Percentiles rank a stretch among this genome's conserved stretches.
Evolutionary conservation across 139 green algal species (phyloP).

Genomic region (Chlorella ohadii): DNA sequence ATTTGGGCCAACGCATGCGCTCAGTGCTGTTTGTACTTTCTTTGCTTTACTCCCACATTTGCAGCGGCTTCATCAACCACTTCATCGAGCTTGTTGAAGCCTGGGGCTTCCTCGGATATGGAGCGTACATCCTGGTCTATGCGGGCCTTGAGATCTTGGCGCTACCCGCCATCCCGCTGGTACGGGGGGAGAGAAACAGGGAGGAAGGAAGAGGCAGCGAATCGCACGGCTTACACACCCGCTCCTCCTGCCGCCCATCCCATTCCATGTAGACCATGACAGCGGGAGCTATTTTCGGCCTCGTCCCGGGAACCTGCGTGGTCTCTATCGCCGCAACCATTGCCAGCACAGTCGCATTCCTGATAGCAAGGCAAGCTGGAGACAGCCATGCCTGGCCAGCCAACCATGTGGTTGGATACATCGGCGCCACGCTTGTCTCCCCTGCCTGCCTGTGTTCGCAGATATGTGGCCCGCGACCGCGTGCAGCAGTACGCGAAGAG

Average conservation of each 20-base stretch:
- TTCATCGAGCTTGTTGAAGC: constrained; percentile 64
- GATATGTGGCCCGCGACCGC: constrained; percentile 86
- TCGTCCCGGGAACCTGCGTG: constrained; percentile 74
- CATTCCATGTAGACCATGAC: constrained; percentile 69
- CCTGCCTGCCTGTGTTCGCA: neutral
- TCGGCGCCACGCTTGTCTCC: neutral
- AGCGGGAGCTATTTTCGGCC: constrained; percentile 88
- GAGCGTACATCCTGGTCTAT: constrained; percentile 71
- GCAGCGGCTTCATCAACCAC: constrained; percentile 33
- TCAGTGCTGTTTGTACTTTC: too few species aligned
- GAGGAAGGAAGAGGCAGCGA: too few species aligned
- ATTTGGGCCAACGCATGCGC: too few species aligned
- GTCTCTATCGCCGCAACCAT: constrained; percentile 79
- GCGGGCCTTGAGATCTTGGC: constrained; percentile 39
- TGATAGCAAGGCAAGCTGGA: constrained; percentile 78
- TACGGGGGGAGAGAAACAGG: too few species aligned
- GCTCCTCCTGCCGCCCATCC: neutral
- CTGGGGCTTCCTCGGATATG: constrained; percentile 73
- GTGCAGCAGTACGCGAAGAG: constrained; percentile 40
- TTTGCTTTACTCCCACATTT: too few species aligned
- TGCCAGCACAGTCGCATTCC: constrained; percentile 87
- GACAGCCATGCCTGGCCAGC: too few species aligned
- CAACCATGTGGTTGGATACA: too few species aligned
- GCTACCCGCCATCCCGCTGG: constrained; percentile 89
- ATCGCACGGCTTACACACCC: neutral